Evolutionary conservation across 1,284 basidiomycete genomes (phyloP).

Genomic region (Ceratobasidium sp.): DNA sequence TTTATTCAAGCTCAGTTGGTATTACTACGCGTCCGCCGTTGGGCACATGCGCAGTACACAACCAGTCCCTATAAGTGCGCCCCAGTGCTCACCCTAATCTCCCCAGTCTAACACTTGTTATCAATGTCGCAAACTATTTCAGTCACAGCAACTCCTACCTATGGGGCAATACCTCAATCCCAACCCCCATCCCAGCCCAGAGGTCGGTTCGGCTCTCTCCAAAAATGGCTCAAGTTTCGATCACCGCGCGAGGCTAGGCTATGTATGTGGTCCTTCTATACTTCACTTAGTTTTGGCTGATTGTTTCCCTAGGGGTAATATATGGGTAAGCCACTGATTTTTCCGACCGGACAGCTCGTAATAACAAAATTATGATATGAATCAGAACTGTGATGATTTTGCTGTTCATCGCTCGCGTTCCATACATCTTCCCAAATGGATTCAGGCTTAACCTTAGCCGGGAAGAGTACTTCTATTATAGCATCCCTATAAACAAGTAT

Average conservation of each 20-base stretch:
- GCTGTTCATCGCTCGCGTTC: neutral
- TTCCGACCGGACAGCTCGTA: neutral
- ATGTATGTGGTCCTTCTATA: neutral
- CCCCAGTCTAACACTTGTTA: no score
- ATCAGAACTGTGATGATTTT: neutral
- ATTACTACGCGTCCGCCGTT: no score
- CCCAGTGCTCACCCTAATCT: no score
- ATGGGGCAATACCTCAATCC: no score
- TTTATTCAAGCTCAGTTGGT: no score
- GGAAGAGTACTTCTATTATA: no score
- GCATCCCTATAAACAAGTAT: no score
- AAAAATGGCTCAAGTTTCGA: neutral
- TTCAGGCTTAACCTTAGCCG: neutral
- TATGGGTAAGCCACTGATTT: neutral
- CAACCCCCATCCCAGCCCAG: no score
- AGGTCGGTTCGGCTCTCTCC: neutral
- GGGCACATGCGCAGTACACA: no score
- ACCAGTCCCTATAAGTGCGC: no score
- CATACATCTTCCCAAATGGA: slow-evolving; percentile 5
- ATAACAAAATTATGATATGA: neutral
- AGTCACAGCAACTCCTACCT: no score
- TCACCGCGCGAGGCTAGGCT: neutral
- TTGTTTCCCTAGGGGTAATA: neutral
- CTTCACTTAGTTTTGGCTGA: neutral
- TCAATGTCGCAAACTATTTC: no score